A percentile compares a stretch with the other conserved stretches of the same genome.
Evolutionary conservation across 345 rosid species (phyloP).

Genomic region (Microcos paniculata): DNA sequence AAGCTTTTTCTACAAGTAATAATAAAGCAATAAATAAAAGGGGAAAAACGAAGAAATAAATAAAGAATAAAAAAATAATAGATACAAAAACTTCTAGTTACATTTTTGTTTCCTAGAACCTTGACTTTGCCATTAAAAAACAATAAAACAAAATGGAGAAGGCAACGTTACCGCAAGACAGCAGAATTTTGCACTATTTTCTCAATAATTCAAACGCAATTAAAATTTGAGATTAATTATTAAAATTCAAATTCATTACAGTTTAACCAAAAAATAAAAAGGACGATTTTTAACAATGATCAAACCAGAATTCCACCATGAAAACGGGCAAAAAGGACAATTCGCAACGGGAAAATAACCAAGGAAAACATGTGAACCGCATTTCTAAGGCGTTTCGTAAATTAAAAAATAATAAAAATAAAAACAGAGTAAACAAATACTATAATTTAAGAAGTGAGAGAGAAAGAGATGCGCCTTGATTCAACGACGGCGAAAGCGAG

Average conservation of each 20-base stretch:
- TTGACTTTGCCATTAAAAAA: neutral
- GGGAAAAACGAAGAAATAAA: no score
- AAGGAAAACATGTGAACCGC: neutral
- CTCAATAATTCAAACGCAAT: neutral
- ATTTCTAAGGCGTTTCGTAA: neutral
- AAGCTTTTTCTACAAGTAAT: neutral
- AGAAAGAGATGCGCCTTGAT: constrained; percentile 50
- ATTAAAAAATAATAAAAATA: neutral
- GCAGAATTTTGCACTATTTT: neutral
- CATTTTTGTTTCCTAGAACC: neutral
- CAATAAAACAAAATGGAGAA: neutral
- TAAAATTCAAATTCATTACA: neutral
- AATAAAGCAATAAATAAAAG: neutral
- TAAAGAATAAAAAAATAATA: no score
- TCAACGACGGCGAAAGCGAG: constrained; percentile 62
- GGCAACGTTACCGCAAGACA: neutral
- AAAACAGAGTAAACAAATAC: constrained; percentile 14
- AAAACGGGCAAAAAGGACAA: constrained; percentile 15
- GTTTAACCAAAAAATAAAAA: neutral
- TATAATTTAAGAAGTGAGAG: constrained; percentile 1
- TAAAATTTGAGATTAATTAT: constrained; percentile 1
- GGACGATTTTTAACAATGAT: neutral
- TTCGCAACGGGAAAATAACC: constrained; percentile 5
- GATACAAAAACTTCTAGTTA: no score
- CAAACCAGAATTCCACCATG: neutral